These are phyloP conservation scores for Stephanodiscus minutulus DNA, from an alignment of 108 stramenopile genomes.

Conservation along the genomic window DNA sequence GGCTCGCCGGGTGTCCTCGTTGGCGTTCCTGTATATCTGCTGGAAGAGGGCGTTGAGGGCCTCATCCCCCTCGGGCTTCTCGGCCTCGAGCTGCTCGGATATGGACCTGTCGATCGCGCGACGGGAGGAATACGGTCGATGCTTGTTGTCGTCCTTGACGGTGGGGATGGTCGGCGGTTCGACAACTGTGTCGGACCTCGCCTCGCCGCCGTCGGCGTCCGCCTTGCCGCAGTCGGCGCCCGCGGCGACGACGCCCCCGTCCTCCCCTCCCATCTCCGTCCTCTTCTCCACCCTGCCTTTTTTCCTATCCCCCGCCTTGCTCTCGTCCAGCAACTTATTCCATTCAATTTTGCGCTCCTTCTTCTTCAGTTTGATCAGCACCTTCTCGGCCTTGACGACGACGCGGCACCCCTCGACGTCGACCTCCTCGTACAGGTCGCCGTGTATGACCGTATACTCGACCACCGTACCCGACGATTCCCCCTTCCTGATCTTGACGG, in stretches of 20 bases:
- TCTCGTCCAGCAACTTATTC: constrained; percentile 68
- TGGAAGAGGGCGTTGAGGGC: constrained; percentile 96
- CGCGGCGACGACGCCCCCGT: not conserved
- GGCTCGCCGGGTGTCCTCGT: constrained; percentile 93
- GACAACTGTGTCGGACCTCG: constrained; percentile 14
- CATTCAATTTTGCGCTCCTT: constrained; percentile 65
- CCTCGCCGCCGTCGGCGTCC: not conserved
- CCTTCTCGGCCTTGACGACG: constrained; percentile 76
- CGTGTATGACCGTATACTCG: constrained; percentile 79
- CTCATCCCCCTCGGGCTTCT: constrained; percentile 96
- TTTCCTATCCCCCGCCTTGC: constrained; percentile 44
- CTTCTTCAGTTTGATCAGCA: constrained; percentile 83
- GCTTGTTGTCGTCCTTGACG: constrained; percentile 29
- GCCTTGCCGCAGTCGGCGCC: not conserved
- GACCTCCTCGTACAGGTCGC: constrained; percentile 75
- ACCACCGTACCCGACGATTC: constrained; percentile 10
- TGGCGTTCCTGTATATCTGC: constrained; percentile 91
- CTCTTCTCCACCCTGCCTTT: constrained; percentile 18
- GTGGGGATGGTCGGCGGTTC: constrained; percentile 9
- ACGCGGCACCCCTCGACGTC: constrained; percentile 62
- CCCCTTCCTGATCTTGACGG: constrained; percentile 62
- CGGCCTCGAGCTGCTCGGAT: constrained; percentile 83
- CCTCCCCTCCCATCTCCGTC: not conserved
- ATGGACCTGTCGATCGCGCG: constrained; percentile 75
- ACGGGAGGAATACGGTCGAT: constrained; percentile 80